Conservation (phyloP, 2,329 filamentous ascomycete species). For the Pseudocercospora ulei region DNA sequence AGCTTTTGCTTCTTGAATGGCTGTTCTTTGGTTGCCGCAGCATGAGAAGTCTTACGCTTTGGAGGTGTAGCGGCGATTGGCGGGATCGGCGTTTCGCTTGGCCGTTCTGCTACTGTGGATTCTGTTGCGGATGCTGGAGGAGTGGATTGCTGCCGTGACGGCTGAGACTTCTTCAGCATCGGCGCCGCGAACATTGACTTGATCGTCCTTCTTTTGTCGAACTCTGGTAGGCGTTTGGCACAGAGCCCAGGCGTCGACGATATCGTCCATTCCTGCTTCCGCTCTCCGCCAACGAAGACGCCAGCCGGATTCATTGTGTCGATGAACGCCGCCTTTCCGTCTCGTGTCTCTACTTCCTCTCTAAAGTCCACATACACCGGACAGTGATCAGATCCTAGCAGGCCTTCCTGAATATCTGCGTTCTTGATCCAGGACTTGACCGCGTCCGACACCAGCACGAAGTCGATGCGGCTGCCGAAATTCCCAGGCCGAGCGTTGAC, state of each 20-base stretch:
- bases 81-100: neutral
- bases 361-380: constrained; percentile 73
- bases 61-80: constrained; percentile 10
- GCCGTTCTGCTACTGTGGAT: too few relatives aligned
- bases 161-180: constrained; percentile 39
- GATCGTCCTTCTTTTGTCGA: constrained; percentile 73
- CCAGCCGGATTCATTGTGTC: constrained; percentile 71
- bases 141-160: constrained; percentile 9
- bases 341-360: constrained; percentile 47
- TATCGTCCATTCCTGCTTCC: constrained; percentile 55
- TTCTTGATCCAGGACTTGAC: constrained; percentile 72
- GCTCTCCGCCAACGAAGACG: constrained; percentile 58
- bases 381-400: constrained; percentile 93
- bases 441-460: constrained; percentile 69
- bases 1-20: constrained; percentile 47
- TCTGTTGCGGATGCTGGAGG: constrained; percentile 2
- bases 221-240: constrained; percentile 76
- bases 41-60: constrained; percentile 34
- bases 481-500: constrained; percentile 94
- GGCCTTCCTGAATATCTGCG: constrained; percentile 81
- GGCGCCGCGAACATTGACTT: constrained; percentile 72
- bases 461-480: constrained; percentile 86
- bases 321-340: constrained; percentile 44
- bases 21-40: constrained; percentile 23
- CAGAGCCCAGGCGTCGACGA: constrained; percentile 65